phyloP scores from a whole-genome alignment of 164 flowering plant genomes.

The Stephania cephalantha region DNA sequence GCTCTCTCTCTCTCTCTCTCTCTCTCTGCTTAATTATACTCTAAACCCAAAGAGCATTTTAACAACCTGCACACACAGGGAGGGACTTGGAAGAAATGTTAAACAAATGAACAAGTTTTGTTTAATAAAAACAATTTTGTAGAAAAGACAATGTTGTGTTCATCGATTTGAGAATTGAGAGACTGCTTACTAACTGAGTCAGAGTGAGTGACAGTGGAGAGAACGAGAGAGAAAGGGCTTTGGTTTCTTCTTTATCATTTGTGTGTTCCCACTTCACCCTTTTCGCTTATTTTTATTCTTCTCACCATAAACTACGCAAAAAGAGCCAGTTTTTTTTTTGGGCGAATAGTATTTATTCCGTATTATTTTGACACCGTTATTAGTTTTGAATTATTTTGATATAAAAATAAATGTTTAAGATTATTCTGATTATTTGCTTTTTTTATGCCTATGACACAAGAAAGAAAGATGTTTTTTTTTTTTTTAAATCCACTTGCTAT shows the following conservation, averaged over 20 bases:
- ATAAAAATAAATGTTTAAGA: no score
- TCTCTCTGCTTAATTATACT: not conserved
- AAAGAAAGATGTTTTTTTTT: no score
- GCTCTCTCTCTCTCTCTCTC: not conserved
- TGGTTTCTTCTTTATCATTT: not conserved
- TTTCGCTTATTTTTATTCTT: not conserved
- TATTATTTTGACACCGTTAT: no score
- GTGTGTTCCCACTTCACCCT: not conserved
- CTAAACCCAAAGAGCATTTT: slow-evolving; percentile 1
- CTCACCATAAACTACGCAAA: not conserved
- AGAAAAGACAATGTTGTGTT: not conserved
- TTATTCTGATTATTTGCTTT: no score
- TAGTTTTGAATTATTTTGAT: no score
- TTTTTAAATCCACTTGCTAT: no score
- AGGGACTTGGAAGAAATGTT: not conserved
- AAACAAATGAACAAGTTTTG: not conserved
- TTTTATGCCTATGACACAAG: no score
- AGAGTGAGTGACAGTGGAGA: not conserved
- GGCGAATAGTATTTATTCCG: no score
- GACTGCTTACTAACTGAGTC: not conserved
- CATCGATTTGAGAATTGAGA: no score
- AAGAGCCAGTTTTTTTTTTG: not conserved
- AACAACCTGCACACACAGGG: not conserved
- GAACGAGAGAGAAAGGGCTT: not conserved
- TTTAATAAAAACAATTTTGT: not conserved